Evolutionary conservation across 495 filamentous ascomycete genomes (phyloP), one percentile per base, ranked within the genome.

Genomic region (Penicillium paradoxum): DNA sequence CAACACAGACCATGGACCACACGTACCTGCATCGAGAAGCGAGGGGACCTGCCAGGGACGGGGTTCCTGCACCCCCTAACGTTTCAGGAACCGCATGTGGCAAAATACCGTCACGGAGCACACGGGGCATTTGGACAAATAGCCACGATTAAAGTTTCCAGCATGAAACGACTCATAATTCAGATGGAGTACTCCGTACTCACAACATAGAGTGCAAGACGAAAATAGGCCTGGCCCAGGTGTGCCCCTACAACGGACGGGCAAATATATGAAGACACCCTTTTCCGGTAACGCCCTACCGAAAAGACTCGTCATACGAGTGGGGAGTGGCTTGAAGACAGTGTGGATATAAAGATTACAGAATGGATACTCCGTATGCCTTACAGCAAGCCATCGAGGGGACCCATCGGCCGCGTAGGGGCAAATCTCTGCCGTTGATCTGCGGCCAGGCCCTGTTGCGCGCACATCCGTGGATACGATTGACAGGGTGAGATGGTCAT

Each of bases 381-480:
- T 49, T 39, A 38, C 46, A 27, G 34, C 38, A 37, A 49, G 29
- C 8, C 14, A 43, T 48, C 45, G 45, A 48, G 33, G 25, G 40
- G 33, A 49, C 21, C 46, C 33, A 48, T 48, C 45, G 24, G 34
- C 33, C 46, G 46, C 34, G 48, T 34, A 51, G 38, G 49, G 49
- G 49, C 45, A 21, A 48, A 37, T 48, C 33, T 48, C 32, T 48
- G 45, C 45, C 45, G 45, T 48, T 48, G 45, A 48, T 48, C 45
- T 48, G 45, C 45, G 32, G 45, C 45, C 45, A 48, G 45, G n/a
- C 39, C 39, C 34, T 51, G 39, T 27, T 51, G 5, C 32, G 49
- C 21, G 49, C 49, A 18, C 29, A 51, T 51, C 49, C 38, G 29
- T 51, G 49, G 49, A 43, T 42, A 36, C 25, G 49, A 51, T 43